Percentiles rank a stretch among this genome's conserved stretches.
Conservation (phyloP, 768 basidiomycete species). For the Psilocybe azurescens region DNA sequence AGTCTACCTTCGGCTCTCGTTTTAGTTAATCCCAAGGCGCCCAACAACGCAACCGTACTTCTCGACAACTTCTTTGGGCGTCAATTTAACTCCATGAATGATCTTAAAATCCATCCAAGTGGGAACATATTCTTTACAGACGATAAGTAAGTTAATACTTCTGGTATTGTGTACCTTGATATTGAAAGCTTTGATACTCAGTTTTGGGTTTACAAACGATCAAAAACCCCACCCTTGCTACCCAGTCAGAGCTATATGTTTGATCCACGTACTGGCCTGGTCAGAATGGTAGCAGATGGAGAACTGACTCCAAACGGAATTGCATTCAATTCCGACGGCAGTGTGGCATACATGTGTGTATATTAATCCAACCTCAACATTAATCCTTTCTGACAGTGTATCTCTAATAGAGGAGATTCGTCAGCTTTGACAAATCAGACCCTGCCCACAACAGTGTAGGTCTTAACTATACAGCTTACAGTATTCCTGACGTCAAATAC, state of each 20-base stretch:
- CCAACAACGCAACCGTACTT: conserved; percentile 69
- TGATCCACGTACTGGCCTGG: conserved; percentile 63
- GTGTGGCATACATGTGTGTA: conserved; percentile 61
- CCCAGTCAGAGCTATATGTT: conserved; percentile 82
- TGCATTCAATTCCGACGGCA: conserved; percentile 68
- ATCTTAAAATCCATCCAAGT: conserved; percentile 73
- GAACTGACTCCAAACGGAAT: conserved; percentile 76
- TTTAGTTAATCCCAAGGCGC: conserved; percentile 65
- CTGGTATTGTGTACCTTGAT: neutral
- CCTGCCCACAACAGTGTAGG: conserved; percentile 68
- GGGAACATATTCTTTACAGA: conserved; percentile 75
- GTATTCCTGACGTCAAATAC: neutral
- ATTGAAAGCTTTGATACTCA: conserved; percentile 23
- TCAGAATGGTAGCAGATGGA: conserved; percentile 74
- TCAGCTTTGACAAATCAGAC: conserved; percentile 54
- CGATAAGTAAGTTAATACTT: conserved; percentile 47
- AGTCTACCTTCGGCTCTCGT: conserved; percentile 61
- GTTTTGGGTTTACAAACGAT: conserved; percentile 63
- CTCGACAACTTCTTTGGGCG: conserved; percentile 80
- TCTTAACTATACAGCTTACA: neutral
- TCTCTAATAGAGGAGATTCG: conserved; percentile 48
- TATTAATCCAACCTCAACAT: neutral
- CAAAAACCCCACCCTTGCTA: conserved; percentile 71
- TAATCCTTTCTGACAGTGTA: neutral
- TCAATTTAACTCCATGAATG: conserved; percentile 83